phyloP scores from a whole-genome alignment of 1,284 basidiomycete species.

The Peniophora sp. region DNA sequence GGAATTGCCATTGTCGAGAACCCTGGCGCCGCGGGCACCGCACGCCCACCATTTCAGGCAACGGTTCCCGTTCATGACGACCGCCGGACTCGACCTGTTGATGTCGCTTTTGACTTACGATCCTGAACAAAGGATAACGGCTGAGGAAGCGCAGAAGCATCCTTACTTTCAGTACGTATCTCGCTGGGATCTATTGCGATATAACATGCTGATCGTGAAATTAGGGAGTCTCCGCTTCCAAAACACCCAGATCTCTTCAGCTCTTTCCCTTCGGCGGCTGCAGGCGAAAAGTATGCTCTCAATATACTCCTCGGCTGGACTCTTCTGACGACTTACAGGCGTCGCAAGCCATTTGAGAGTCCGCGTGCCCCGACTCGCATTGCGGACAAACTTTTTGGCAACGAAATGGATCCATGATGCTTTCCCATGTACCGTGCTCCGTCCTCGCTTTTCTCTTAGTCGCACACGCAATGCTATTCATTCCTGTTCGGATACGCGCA shows the following conservation, averaged over 20 bases:
- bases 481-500: too few relatives aligned
- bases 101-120: slow-evolving; percentile 84
- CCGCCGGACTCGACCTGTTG: slow-evolving; percentile 82
- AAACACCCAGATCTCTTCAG: slow-evolving; percentile 98
- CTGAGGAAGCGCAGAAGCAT: slow-evolving; percentile 85
- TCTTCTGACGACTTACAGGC: slow-evolving; percentile 30
- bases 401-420: slow-evolving; percentile 23
- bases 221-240: slow-evolving; percentile 86
- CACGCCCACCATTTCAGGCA: slow-evolving; percentile 66
- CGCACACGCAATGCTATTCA: too few relatives aligned
- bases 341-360: slow-evolving; percentile 68
- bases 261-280: slow-evolving; percentile 94
- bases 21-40: slow-evolving; percentile 72
- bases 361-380: slow-evolving; percentile 67
- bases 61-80: slow-evolving; percentile 75
- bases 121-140: slow-evolving; percentile 76
- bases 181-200: not conserved
- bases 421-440: not conserved
- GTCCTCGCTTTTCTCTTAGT: not conserved
- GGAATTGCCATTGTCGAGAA: slow-evolving; percentile 73
- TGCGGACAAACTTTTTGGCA: slow-evolving; percentile 47
- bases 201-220: slow-evolving; percentile 1
- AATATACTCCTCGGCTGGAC: not conserved
- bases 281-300: slow-evolving; percentile 83
- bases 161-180: slow-evolving; percentile 79